Percentiles rank a stretch among this genome's conserved stretches.
phyloP scores from a whole-genome alignment of 371 early-diverging fungal species.

The Apophysomyces ossiformis region DNA sequence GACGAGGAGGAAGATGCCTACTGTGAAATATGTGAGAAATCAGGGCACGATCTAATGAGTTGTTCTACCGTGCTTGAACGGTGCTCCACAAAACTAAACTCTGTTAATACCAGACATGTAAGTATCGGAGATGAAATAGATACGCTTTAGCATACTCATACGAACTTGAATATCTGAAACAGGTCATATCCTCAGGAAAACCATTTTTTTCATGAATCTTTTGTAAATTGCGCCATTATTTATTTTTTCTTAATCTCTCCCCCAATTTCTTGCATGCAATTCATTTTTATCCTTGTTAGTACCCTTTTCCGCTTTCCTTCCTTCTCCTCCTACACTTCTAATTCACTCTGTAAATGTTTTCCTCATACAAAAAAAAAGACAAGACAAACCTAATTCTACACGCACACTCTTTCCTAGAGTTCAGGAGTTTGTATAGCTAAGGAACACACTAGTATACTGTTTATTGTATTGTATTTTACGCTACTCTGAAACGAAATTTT shows the following conservation, averaged over 20 bases:
- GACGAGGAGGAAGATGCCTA: constrained; percentile 26
- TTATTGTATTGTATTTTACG: too few relatives aligned
- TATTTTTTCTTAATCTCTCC: background rate
- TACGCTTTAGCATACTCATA: background rate
- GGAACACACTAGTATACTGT: too few relatives aligned
- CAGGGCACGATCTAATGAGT: constrained; percentile 59
- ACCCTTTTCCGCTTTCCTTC: too few relatives aligned
- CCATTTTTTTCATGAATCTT: background rate
- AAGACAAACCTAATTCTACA: background rate
- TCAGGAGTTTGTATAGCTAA: too few relatives aligned
- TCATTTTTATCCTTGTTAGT: background rate
- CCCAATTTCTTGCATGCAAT: background rate
- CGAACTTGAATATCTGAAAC: background rate
- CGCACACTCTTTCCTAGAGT: background rate
- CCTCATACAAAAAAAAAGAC: constrained; percentile 1
- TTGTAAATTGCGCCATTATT: constrained; percentile 1
- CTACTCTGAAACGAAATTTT: too few relatives aligned
- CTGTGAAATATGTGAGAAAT: constrained; percentile 66
- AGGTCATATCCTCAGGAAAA: background rate
- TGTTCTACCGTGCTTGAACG: constrained; percentile 3
- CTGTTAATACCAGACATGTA: background rate
- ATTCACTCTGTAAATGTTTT: background rate
- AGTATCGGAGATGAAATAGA: background rate
- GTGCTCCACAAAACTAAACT: background rate
- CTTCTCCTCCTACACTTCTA: too few relatives aligned